Evolutionary conservation across 108 stramenopile genomes (phyloP).

Genomic region (Cylindrotheca fusiformis): DNA sequence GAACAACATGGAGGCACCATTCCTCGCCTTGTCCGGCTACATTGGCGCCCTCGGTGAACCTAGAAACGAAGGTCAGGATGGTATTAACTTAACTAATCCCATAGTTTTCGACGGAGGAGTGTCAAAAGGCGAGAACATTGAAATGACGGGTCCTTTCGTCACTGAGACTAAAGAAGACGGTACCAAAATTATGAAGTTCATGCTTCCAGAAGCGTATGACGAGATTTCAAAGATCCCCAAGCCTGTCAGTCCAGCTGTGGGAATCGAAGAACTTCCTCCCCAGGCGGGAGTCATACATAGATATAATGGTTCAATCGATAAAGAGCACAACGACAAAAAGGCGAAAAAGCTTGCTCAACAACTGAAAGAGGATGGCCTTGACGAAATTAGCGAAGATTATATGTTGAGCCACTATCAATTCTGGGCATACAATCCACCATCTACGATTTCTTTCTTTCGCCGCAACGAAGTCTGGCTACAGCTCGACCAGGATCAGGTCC

Average conservation of each 20-base stretch:
- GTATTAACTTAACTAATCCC: constrained; percentile 84
- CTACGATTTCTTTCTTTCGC: constrained; percentile 76
- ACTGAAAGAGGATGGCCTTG: constrained; percentile 56
- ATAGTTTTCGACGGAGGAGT: constrained; percentile 42
- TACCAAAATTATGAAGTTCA: constrained; percentile 74
- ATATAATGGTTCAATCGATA: constrained; percentile 54
- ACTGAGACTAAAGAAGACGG: constrained; percentile 30
- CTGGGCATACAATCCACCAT: constrained; percentile 91
- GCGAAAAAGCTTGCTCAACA: constrained; percentile 48
- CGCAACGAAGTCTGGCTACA: constrained; percentile 88
- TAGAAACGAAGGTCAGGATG: constrained; percentile 54
- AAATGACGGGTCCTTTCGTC: constrained; percentile 80
- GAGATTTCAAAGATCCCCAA: constrained; percentile 71
- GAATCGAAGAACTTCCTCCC: constrained; percentile 59
- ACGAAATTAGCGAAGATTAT: constrained; percentile 48
- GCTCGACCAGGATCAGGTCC: constrained; percentile 55
- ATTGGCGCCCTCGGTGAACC: constrained; percentile 84
- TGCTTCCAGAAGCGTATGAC: constrained; percentile 78
- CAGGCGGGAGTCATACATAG: constrained; percentile 69
- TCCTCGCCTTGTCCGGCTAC: constrained; percentile 64
- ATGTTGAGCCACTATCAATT: constrained; percentile 54
- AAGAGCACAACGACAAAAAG: constrained; percentile 25
- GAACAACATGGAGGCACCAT: constrained; percentile 37
- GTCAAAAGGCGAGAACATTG: constrained; percentile 33
- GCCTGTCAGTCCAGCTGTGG: constrained; percentile 69